Base-by-base conservation (phyloP, 73 alveolate genomes). In the Uronychia setigera region DNA sequence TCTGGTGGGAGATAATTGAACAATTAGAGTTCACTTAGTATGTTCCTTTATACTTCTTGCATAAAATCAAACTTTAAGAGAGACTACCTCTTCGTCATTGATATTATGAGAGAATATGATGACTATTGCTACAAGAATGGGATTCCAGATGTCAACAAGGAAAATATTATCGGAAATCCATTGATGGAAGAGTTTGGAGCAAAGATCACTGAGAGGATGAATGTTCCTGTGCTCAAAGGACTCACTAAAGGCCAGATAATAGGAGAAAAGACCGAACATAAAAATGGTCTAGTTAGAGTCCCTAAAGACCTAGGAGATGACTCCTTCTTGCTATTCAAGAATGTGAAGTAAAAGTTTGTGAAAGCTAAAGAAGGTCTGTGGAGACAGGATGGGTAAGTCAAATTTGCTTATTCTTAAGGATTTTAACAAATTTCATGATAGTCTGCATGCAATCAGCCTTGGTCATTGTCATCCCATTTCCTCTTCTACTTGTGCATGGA, bases 111-210 rank as follows among this genome's bases (percentile, higher is more conserved):
- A 25, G 31, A 67, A 59, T 81, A 81, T 31, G n/a, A 60, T 5
- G 59, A 59, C 1, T 60, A 31, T 32, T 81, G 88, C n/a, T n/a
- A 78, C 25, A 76, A 78, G 31, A 32, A 78, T 1, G 1, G 35
- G 1, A 32, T 78, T 5, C 27, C 29, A 14, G 84, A 78, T 26
- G 32, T 78, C 0, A 33, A 33, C 0, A 78, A 78, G 35, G n/a
- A 33, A 0, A 78, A 78, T n/a, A 78, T 78, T 32, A 33, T 78
- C 1, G 84, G 84, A 11, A 33, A 33, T 14, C 25, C 84, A 33
- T 74, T 33, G 35, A 27, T 76, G 9, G 81, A 76, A 11, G n/a
- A n/a, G n/a, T n/a, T n/a, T 78, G 84, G 84, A 33, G 84, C 84
- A 1, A 78, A 26, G 33, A 33, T 31, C 35, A 1, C 32, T 78